Evolutionary conservation across 2,329 filamentous ascomycete genomes (phyloP).

Genomic region (Hirsutella minnesotensis): DNA sequence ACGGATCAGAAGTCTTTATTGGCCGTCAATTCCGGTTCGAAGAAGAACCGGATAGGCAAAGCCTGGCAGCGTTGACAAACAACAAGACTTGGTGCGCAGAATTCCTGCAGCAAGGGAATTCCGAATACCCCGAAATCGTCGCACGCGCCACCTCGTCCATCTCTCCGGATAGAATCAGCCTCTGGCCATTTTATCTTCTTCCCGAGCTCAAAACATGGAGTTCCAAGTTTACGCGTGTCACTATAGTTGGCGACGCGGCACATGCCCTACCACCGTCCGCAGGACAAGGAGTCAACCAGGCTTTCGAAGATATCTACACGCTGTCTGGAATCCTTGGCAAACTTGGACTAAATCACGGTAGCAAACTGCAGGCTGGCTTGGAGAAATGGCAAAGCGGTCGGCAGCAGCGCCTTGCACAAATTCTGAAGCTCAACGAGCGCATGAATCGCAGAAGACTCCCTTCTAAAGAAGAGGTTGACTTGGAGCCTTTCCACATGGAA

Average conservation of each 20-base stretch:
- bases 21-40: constrained; percentile 17
- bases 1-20: constrained; percentile 36
- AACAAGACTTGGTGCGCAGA: constrained; percentile 7
- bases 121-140: constrained; percentile 24
- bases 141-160: constrained; percentile 19
- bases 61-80: constrained; percentile 1
- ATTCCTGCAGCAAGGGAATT: constrained; percentile 20
- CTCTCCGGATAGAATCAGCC: constrained; percentile 21
- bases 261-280: constrained; percentile 36
- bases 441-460: too few species aligned
- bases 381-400: too few species aligned
- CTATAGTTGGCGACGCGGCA: constrained; percentile 36
- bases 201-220: constrained; percentile 33
- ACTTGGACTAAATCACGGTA: too few species aligned
- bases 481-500: too few species aligned
- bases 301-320: constrained; percentile 36
- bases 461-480: too few species aligned
- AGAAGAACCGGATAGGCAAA: constrained; percentile 22
- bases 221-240: constrained; percentile 21
- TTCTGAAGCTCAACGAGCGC: too few species aligned
- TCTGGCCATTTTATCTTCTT: constrained; percentile 38
- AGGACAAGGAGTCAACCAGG: constrained; percentile 34
- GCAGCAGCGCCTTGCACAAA: too few species aligned
- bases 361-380: too few species aligned
- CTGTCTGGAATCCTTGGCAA: constrained; percentile 11